These are phyloP conservation scores for Groenewaldozyma sp. DNA, from an alignment of 1,139 yeast genomes.

Conservation along the genomic window DNA sequence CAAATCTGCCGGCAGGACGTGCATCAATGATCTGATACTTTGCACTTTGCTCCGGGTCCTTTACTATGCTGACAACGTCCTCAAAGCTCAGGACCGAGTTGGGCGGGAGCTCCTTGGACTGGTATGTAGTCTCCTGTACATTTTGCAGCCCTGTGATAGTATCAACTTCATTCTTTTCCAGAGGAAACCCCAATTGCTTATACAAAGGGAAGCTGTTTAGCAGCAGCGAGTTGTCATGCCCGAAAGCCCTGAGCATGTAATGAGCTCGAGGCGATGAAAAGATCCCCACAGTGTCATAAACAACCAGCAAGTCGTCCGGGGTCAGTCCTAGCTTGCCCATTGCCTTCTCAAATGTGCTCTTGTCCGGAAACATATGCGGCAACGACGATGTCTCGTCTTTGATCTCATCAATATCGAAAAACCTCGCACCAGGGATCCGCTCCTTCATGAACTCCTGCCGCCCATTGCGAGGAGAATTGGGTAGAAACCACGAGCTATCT, in stretches of 20 bases:
- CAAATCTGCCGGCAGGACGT: constrained; percentile 61
- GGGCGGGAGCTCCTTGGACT: constrained; percentile 33
- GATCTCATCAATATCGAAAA: constrained; percentile 69
- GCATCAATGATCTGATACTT: constrained; percentile 62
- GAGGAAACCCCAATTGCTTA: constrained; percentile 30
- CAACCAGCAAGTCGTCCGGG: constrained; percentile 52
- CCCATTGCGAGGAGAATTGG: constrained; percentile 58
- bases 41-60: constrained; percentile 38
- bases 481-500: constrained; percentile 92
- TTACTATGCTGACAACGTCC: constrained; percentile 49
- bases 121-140: constrained; percentile 30
- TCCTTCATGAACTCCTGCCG: constrained; percentile 38
- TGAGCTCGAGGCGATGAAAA: constrained; percentile 87
- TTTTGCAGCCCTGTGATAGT: too few relatives aligned
- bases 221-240: constrained; percentile 57
- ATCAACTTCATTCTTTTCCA: constrained; percentile 30
- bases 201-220: constrained; percentile 62
- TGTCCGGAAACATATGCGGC: constrained; percentile 85
- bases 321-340: constrained; percentile 35
- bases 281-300: constrained; percentile 77
- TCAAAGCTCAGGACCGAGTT: constrained; percentile 54
- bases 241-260: constrained; percentile 76
- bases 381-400: constrained; percentile 49
- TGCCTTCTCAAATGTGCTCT: constrained; percentile 42
- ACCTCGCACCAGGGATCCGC: constrained; percentile 60